A percentile compares a stretch with the other conserved stretches of the same genome.
Conservation (phyloP, 1,139 yeast species). For the Scheffersomyces titani region DNA sequence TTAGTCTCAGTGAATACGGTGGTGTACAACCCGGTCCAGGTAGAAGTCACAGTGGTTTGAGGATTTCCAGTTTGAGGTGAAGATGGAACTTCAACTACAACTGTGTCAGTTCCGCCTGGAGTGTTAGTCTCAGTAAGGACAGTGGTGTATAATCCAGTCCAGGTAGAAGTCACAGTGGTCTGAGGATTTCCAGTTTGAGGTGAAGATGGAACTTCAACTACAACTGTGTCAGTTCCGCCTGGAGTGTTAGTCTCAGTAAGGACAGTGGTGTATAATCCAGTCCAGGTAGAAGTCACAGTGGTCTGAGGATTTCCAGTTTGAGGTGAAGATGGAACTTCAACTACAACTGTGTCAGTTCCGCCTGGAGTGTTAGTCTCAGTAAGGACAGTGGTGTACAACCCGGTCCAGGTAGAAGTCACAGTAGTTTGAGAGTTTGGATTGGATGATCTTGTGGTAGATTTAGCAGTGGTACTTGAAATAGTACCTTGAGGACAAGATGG, state of each 20-base stretch:
- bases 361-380: neutral
- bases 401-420: constrained; percentile 9
- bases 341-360: constrained; percentile 7
- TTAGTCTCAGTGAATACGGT: constrained; percentile 5
- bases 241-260: constrained; percentile 13
- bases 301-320: constrained; percentile 13
- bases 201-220: constrained; percentile 16
- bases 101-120: constrained; percentile 9
- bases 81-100: constrained; percentile 4
- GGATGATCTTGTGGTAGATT: too few species aligned
- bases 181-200: constrained; percentile 18
- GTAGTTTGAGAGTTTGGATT: constrained; percentile 3
- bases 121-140: constrained; percentile 8
- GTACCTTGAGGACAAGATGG: constrained; percentile 1
- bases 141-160: constrained; percentile 10
- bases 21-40: constrained; percentile 7
- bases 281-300: constrained; percentile 17
- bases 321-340: constrained; percentile 9
- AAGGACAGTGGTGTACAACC: constrained; percentile 2
- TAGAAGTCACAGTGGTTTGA: constrained; percentile 7
- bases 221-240: constrained; percentile 16
- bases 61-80: constrained; percentile 6
- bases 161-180: constrained; percentile 14
- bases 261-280: constrained; percentile 12
- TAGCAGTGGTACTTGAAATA: neutral